phyloP scores from a whole-genome alignment of 2,329 filamentous ascomycete species.

The Thielaviopsis euricoi region DNA sequence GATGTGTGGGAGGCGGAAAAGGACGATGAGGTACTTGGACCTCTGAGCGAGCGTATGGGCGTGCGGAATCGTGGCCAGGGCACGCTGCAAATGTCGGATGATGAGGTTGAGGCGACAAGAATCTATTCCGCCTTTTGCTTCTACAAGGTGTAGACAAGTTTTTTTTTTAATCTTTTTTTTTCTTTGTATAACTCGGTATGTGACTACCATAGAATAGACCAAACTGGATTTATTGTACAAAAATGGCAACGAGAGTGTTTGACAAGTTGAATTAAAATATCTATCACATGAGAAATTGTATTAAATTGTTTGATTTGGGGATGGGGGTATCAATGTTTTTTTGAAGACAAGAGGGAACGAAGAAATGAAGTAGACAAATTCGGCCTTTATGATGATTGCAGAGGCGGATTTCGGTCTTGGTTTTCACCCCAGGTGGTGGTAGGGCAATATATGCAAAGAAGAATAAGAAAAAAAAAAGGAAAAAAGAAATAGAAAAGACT shows the following conservation, averaged over 20 bases:
- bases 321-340: not conserved
- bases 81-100: constrained; percentile 53
- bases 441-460: not conserved
- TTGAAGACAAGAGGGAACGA: not conserved
- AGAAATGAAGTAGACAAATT: not conserved
- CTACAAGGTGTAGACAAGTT: constrained; percentile 65
- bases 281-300: not conserved
- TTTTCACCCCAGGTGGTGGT: not conserved
- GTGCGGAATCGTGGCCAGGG: constrained; percentile 58
- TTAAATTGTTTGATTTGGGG: not conserved
- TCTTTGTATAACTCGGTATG: not conserved
- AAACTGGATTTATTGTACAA: not conserved
- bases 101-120: constrained; percentile 82
- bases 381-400: not conserved
- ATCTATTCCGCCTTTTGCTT: constrained; percentile 96
- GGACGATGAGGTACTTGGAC: constrained; percentile 63
- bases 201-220: not conserved
- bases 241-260: not conserved
- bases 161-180: not conserved
- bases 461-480: not conserved
- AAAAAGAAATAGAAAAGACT: not conserved
- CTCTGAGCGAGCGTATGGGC: constrained; percentile 88
- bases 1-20: constrained; percentile 90
- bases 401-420: not conserved
- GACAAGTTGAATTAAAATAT: not conserved